Conservation (phyloP, 148 eudicot genomes). For the Selenicereus undatus region DNA sequence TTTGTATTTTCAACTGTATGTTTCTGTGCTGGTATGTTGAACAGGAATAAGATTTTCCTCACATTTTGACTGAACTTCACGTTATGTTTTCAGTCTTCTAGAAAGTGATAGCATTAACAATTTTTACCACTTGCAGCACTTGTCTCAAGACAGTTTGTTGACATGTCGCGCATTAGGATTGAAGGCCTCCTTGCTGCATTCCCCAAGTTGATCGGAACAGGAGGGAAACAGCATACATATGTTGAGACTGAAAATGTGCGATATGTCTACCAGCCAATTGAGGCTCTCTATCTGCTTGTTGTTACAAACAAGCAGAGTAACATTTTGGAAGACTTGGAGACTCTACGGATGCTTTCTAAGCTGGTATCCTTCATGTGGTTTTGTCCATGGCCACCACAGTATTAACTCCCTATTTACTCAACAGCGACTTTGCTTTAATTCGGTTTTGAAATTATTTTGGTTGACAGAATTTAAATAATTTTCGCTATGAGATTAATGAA, state of each 20-base stretch:
- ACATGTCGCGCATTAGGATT: slow-evolving; percentile 85
- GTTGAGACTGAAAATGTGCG: slow-evolving; percentile 99
- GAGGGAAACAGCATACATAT: slow-evolving; percentile 98
- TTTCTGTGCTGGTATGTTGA: background rate
- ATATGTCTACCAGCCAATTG: slow-evolving; percentile 96
- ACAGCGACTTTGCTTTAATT: too few relatives aligned
- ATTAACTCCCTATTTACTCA: too few relatives aligned
- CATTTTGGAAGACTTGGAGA: slow-evolving; percentile 98
- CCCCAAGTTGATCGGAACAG: slow-evolving; percentile 93
- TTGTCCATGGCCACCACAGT: too few relatives aligned
- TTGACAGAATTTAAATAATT: background rate
- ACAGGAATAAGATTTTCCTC: background rate
- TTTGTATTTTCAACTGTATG: background rate
- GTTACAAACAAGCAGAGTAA: slow-evolving; percentile 96
- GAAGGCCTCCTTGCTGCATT: slow-evolving; percentile 97
- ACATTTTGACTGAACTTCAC: background rate
- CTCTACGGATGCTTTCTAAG: slow-evolving; percentile 91
- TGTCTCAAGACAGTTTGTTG: slow-evolving; percentile 93
- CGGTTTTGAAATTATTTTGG: too few relatives aligned
- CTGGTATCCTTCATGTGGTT: slow-evolving; percentile 56
- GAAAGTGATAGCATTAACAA: background rate
- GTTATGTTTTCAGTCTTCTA: background rate
- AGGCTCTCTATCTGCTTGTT: slow-evolving; percentile 75
- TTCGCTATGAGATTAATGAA: background rate
- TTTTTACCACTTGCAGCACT: slow-evolving; percentile 49